Evolutionary conservation across 306 rosid genomes (phyloP).

Genomic region (Lathyrus oleraceus): DNA sequence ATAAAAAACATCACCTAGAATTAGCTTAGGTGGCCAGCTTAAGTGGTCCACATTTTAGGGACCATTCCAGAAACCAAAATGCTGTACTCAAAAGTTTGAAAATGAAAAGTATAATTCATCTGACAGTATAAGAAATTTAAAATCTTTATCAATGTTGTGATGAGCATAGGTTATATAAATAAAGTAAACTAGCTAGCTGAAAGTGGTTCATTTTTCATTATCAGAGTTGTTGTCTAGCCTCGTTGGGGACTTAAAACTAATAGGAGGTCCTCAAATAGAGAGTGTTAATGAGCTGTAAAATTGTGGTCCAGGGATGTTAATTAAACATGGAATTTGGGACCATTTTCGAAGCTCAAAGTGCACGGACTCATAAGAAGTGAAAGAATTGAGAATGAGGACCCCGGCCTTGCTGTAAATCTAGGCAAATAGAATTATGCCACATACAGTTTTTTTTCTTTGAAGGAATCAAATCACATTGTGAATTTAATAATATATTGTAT

Average conservation of each 20-base stretch:
- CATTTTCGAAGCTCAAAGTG: slow-evolving; percentile 43
- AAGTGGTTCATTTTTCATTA: slow-evolving; percentile 24
- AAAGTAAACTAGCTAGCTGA: neutral
- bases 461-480: slow-evolving; percentile 26
- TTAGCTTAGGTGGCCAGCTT: neutral
- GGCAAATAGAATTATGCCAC: slow-evolving; percentile 28
- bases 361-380: slow-evolving; percentile 43
- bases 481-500: neutral
- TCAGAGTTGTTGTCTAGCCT: slow-evolving; percentile 3
- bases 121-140: neutral
- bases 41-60: slow-evolving; percentile 43
- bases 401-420: neutral
- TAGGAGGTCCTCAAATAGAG: slow-evolving; percentile 17
- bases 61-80: slow-evolving; percentile 32
- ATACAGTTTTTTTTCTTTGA: neutral
- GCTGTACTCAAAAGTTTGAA: neutral
- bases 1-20: slow-evolving; percentile 10
- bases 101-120: slow-evolving; percentile 4
- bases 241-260: slow-evolving; percentile 14
- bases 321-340: slow-evolving; percentile 54
- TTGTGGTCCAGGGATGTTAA: slow-evolving; percentile 47
- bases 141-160: neutral
- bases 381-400: slow-evolving; percentile 30
- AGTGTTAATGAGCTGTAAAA: slow-evolving; percentile 15
- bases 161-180: neutral